Evolutionary conservation across 2,329 filamentous ascomycete genomes (phyloP).

Genomic region (Calonectria multiphialidica): DNA sequence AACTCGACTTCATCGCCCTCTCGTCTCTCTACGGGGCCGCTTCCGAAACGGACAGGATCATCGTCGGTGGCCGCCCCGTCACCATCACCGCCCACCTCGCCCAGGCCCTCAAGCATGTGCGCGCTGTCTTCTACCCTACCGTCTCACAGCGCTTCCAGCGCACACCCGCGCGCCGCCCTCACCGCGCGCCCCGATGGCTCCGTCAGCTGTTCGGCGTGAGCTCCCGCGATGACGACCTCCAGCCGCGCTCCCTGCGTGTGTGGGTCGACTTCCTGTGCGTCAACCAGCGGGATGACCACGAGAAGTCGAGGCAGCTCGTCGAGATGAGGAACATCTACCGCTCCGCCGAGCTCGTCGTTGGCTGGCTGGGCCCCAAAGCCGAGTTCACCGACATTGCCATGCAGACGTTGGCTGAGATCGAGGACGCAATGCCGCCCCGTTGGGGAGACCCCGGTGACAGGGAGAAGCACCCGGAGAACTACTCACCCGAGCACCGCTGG

Average conservation of each 20-base stretch:
- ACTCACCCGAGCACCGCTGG: slow-evolving; percentile 49
- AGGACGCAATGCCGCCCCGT: slow-evolving; percentile 46
- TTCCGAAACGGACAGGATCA: slow-evolving; percentile 45
- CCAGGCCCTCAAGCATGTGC: slow-evolving; percentile 48
- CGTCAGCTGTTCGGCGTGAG: slow-evolving; percentile 21
- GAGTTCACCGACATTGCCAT: slow-evolving; percentile 44
- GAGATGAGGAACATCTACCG: slow-evolving; percentile 47
- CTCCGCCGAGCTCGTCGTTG: slow-evolving; percentile 47
- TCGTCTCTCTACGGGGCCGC: slow-evolving; percentile 47
- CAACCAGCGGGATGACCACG: slow-evolving; percentile 41
- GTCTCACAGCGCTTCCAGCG: slow-evolving; percentile 35
- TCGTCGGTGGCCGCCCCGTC: slow-evolving; percentile 41
- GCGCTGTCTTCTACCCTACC: slow-evolving; percentile 47
- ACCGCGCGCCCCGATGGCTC: slow-evolving; percentile 28
- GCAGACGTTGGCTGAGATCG: slow-evolving; percentile 43
- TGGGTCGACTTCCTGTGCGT: slow-evolving; percentile 49
- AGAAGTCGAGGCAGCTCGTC: slow-evolving; percentile 42
- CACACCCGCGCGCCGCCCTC: slow-evolving; percentile 25
- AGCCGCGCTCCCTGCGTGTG: slow-evolving; percentile 38
- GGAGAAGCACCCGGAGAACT: slow-evolving; percentile 49
- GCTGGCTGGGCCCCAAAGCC: slow-evolving; percentile 47
- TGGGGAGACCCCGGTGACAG: slow-evolving; percentile 51
- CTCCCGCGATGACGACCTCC: slow-evolving; percentile 28
- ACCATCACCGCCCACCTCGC: slow-evolving; percentile 45
- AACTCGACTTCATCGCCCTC: slow-evolving; percentile 45